A percentile compares a stretch with the other conserved stretches of the same genome.
phyloP scores from a whole-genome alignment of 2,329 filamentous ascomycete genomes.

The Neurospora crassa region DNA sequence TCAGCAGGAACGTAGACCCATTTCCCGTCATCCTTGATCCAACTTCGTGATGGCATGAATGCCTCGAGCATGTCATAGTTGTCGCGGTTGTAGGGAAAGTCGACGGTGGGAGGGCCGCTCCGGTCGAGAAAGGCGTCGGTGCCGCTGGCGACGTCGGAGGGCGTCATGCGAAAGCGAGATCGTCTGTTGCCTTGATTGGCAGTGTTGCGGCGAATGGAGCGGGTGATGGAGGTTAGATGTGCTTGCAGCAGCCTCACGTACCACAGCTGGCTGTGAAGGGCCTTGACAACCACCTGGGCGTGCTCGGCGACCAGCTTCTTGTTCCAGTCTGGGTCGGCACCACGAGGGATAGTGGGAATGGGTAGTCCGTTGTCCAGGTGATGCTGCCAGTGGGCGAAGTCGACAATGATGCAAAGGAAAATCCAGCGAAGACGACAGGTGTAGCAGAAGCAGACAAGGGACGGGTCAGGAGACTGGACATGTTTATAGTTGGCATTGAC shows the following conservation, averaged over 20 bases:
- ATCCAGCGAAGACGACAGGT: constrained; percentile 49
- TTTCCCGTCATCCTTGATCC: constrained; percentile 32
- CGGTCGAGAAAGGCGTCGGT: constrained; percentile 42
- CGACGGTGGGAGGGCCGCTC: constrained; percentile 39
- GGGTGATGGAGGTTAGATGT: constrained; percentile 22
- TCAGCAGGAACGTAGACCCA: constrained; percentile 40
- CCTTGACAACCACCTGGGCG: constrained; percentile 33
- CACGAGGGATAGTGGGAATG: constrained; percentile 41
- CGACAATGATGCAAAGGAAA: constrained; percentile 41
- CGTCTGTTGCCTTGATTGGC: constrained; percentile 39
- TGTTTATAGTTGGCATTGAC: constrained; percentile 44
- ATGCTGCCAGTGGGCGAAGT: constrained; percentile 47
- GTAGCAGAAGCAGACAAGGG: constrained; percentile 45
- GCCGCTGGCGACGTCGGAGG: constrained; percentile 32
- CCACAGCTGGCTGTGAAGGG: constrained; percentile 37
- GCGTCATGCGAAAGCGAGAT: constrained; percentile 25
- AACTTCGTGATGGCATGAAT: constrained; percentile 46
- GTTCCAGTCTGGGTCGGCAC: constrained; percentile 41
- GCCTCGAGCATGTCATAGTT: constrained; percentile 50
- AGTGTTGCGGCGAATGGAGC: constrained; percentile 28
- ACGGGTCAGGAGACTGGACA: constrained; percentile 34
- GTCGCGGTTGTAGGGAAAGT: constrained; percentile 46
- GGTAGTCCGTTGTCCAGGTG: constrained; percentile 41
- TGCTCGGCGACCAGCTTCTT: constrained; percentile 31
- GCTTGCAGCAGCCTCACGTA: constrained; percentile 33